Evolutionary conservation across 2,329 filamentous ascomycete genomes (phyloP).

Genomic region (Botryosphaeria dothidea): DNA sequence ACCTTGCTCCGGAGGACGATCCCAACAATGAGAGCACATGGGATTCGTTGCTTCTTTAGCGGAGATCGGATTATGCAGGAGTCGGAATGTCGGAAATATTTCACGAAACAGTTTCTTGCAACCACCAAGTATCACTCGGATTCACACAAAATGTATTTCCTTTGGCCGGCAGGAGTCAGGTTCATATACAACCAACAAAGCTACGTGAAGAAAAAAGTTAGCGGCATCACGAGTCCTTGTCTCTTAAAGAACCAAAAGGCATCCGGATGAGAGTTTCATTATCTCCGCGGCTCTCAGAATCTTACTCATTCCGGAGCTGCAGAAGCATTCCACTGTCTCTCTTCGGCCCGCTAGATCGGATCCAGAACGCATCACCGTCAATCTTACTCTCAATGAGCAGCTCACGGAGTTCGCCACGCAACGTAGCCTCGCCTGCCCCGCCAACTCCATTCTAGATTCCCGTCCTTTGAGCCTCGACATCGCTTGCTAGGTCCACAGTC

Average conservation of each 20-base stretch:
- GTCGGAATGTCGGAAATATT: too few species aligned
- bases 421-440: background rate
- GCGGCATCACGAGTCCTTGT: too few species aligned
- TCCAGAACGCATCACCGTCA: background rate
- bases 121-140: too few species aligned
- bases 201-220: too few species aligned
- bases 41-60: background rate
- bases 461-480: background rate
- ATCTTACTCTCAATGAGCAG: background rate
- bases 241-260: background rate
- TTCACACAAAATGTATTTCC: too few species aligned
- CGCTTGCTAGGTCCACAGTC: background rate
- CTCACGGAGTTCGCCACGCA: background rate
- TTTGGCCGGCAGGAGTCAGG: too few species aligned
- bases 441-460: too few species aligned
- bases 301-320: too few species aligned
- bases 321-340: too few species aligned
- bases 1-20: background rate
- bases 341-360: background rate
- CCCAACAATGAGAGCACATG: background rate
- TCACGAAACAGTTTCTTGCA: too few species aligned
- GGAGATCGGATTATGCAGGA: too few species aligned
- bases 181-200: too few species aligned
- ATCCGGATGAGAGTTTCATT: background rate
- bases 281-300: background rate